Evolutionary conservation across 2,329 filamentous ascomycete genomes (phyloP).

Genomic region (Epichloe scottii): DNA sequence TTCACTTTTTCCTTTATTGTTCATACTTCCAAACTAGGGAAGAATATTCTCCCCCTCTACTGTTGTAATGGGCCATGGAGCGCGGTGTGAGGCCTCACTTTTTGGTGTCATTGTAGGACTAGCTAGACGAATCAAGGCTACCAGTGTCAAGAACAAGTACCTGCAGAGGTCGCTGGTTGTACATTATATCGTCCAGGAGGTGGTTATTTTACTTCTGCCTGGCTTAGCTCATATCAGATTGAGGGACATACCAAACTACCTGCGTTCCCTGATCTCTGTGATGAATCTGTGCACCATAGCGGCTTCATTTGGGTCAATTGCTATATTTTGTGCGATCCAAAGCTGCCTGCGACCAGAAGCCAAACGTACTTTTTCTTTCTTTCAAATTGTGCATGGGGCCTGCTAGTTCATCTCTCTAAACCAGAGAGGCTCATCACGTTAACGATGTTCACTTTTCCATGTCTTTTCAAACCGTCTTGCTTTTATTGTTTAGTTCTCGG

Average conservation of each 20-base stretch:
- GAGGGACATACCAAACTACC: background rate
- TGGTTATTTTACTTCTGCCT: slow-evolving; percentile 4
- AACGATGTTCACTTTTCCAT: no score
- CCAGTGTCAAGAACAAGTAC: slow-evolving; percentile 1
- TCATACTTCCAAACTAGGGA: slow-evolving; percentile 9
- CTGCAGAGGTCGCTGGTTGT: slow-evolving; percentile 8
- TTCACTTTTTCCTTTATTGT: slow-evolving; percentile 8
- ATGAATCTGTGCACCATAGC: background rate
- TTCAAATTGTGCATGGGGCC: no score
- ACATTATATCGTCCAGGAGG: slow-evolving; percentile 8
- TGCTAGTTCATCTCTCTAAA: no score
- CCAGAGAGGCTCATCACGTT: no score
- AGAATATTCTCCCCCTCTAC: slow-evolving; percentile 1
- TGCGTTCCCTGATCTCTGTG: background rate
- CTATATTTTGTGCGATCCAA: no score
- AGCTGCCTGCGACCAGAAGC: no score
- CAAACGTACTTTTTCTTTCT: no score
- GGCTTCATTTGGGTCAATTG: no score
- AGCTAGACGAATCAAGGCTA: slow-evolving; percentile 6
- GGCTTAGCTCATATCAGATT: slow-evolving; percentile 5
- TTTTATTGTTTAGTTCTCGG: no score
- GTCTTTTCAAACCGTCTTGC: no score
- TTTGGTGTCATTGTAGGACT: slow-evolving; percentile 11
- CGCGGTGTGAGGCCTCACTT: slow-evolving; percentile 6
- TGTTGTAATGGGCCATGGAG: slow-evolving; percentile 9